Evolutionary conservation across 2,329 filamentous ascomycete genomes (phyloP), one percentile per base, ranked within the genome.

Genomic region (Phialophora chinensis): DNA sequence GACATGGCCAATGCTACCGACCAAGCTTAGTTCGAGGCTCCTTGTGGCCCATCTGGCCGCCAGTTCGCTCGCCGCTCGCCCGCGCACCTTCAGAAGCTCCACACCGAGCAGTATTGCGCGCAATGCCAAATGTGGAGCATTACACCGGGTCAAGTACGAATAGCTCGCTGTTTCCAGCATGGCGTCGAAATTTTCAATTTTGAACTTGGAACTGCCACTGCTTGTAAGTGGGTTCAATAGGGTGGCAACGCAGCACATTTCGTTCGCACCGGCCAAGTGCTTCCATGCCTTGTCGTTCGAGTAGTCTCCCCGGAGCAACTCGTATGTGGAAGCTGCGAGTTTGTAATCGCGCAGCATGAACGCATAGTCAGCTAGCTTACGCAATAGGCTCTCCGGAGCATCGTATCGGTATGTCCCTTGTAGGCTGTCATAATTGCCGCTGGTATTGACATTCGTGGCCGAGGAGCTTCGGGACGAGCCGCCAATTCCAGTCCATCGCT

Each of bases 321-420:
- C 94, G 76, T 97, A 99, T 0, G 92, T 97, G 12, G 90, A 93
- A 72, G 95, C 87, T 10, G 95, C 92, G 42, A 99, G 82, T 78
- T 96, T 97, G 88, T 91, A 99, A 78, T 99, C 96, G 35, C 95
- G 88, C 44, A 99, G 85, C 93, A 99, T 97, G 75, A 99, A 96
- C 11, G 93, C 90, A 79, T 94, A 98, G 76, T 99, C 95, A 52
- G 92, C 95, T 57, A 99, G 82, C 75, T 96, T 96, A 42, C 95
- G 89, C 87, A 99, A 91, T 58, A 95, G 86, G 3, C 94, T 93
- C 81, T 99, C 96, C 0, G 93, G 89, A 0, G 91, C 83, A 69
- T 96, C 92, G 0, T 92, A 90, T 29, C 86, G 85, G 78, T 98
- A 99, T 76, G 91, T 96, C 1, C 93, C 93, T 72, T 87, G 85